phyloP scores from a whole-genome alignment of 495 filamentous ascomycete genomes.

The Penicillium pulvis region DNA sequence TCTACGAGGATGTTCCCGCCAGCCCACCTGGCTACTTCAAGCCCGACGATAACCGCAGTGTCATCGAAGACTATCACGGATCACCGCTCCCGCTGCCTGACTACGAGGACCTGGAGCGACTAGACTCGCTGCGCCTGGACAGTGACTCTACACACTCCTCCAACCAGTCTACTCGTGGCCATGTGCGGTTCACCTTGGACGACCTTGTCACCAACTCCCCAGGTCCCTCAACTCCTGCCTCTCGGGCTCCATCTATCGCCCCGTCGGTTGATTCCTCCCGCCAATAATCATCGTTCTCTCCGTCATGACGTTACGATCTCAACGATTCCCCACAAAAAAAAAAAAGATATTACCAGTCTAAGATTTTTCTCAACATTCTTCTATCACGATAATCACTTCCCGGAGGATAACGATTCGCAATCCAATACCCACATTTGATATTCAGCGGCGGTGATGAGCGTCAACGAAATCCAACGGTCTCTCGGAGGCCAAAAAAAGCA shows the following conservation, averaged over 20 bases:
- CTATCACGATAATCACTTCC: slow-evolving; percentile 18
- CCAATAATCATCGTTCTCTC: slow-evolving; percentile 19
- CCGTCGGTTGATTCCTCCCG: slow-evolving; percentile 27
- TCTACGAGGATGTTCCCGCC: slow-evolving; percentile 91
- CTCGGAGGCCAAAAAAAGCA: slow-evolving; percentile 1
- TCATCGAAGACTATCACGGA: slow-evolving; percentile 48
- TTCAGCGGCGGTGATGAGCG: slow-evolving; percentile 15
- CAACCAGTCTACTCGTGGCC: slow-evolving; percentile 18
- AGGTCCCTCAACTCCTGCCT: slow-evolving; percentile 21
- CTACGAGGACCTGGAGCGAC: slow-evolving; percentile 46
- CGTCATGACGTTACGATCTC: slow-evolving; percentile 28
- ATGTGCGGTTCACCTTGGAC: slow-evolving; percentile 28
- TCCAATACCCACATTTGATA: slow-evolving; percentile 1
- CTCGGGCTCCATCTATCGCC: slow-evolving; percentile 23
- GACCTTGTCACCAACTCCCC: slow-evolving; percentile 29
- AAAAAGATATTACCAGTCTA: slow-evolving; percentile 17
- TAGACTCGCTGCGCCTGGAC: slow-evolving; percentile 45
- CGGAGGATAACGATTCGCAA: slow-evolving; percentile 5
- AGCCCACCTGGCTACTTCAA: slow-evolving; percentile 79
- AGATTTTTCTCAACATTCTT: slow-evolving; percentile 9
- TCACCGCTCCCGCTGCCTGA: slow-evolving; percentile 46
- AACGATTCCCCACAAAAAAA: slow-evolving; percentile 22
- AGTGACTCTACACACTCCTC: slow-evolving; percentile 42
- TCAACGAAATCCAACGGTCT: not conserved
- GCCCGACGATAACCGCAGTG: slow-evolving; percentile 37